Evolutionary conservation across 495 filamentous ascomycete genomes (phyloP).

Genomic region (Evernia prunastri): DNA sequence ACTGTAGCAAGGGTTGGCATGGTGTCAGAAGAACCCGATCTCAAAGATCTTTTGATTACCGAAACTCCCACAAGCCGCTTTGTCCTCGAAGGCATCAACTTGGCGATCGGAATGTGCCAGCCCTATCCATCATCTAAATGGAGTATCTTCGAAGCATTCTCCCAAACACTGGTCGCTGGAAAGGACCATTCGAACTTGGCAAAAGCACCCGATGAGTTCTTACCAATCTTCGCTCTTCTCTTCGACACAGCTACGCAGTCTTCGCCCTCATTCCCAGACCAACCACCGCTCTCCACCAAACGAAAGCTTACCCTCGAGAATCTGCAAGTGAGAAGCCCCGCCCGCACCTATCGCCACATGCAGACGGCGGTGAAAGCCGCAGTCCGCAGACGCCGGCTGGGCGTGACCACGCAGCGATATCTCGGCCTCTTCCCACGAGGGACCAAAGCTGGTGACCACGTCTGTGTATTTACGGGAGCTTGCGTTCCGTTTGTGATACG

Average conservation of each 20-base stretch:
- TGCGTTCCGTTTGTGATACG: slow-evolving; percentile 21
- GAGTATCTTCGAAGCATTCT: slow-evolving; percentile 14
- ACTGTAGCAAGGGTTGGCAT: slow-evolving; percentile 1
- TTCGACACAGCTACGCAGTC: slow-evolving; percentile 5
- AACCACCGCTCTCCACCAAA: neutral
- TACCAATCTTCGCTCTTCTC: slow-evolving; percentile 16
- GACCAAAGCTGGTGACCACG: slow-evolving; percentile 5
- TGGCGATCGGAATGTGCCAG: neutral
- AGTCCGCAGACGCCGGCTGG: neutral
- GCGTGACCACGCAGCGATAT: slow-evolving; percentile 10
- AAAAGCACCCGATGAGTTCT: slow-evolving; percentile 15
- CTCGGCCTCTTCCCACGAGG: slow-evolving; percentile 18
- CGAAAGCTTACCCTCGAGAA: slow-evolving; percentile 14
- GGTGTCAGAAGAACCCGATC: neutral
- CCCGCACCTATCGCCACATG: slow-evolving; percentile 15
- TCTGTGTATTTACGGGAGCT: slow-evolving; percentile 17
- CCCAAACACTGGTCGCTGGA: slow-evolving; percentile 18
- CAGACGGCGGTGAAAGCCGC: slow-evolving; percentile 15
- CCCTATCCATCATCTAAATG: neutral
- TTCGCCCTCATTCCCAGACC: slow-evolving; percentile 5
- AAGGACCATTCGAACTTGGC: slow-evolving; percentile 8
- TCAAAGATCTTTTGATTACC: slow-evolving; percentile 1
- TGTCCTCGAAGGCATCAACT: neutral
- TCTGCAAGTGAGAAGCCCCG: slow-evolving; percentile 10
- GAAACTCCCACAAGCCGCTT: slow-evolving; percentile 11